Evolutionary conservation across 2,329 filamentous ascomycete genomes (phyloP), one percentile per base, ranked within the genome.

Genomic region (Cryphonectria radicalis): DNA sequence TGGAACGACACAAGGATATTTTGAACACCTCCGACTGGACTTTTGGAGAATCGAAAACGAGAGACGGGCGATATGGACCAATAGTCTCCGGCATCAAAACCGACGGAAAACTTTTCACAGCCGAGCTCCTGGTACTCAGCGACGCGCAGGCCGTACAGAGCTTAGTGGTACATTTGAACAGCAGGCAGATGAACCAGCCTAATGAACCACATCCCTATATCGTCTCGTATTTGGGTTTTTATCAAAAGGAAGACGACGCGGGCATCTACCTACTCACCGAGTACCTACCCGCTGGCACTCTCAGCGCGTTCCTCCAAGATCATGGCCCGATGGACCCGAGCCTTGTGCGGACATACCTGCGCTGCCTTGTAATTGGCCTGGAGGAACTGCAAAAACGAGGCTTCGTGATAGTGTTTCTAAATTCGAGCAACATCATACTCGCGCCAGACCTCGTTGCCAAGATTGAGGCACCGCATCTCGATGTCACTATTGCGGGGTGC

Each of bases 41-140:
- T 57, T 57, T 57, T 11, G n/a, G 53, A 32, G 53, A 57, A 32
- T 57, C 25, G 53, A 57, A 57, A 28, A 57, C n/a, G 53, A 28
- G 62, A 63, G 62, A 63, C 32, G 62, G 62, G n/a, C 62, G 62
- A 32, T 63, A 63, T 46, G 62, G 62, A 46, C 62, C 40, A 25
- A 46, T 63, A 4, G 22, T 40, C 4, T 13, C 22, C 8, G 22
- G 37, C n/a, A 40, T 63, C n/a, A 63, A 63, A n/a, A 3, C 40
- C 62, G 62, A 63, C 40, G 19, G n/a, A 22, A 63, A 46, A 42
- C 37, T 63, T 14, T 6, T 63, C n/a, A 43, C 62, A 19, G 62
- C 40, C 37, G 62, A 63, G 62, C 35, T 63, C 35, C 37, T 63
- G 1, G 62, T 46, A 25, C 62, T 8, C 13, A 2, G 62, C 17